Percentiles rank a stretch among this genome's conserved stretches.
Conservation (phyloP, 164 flowering plant genomes). For the Chloranthus sessilifolius region DNA sequence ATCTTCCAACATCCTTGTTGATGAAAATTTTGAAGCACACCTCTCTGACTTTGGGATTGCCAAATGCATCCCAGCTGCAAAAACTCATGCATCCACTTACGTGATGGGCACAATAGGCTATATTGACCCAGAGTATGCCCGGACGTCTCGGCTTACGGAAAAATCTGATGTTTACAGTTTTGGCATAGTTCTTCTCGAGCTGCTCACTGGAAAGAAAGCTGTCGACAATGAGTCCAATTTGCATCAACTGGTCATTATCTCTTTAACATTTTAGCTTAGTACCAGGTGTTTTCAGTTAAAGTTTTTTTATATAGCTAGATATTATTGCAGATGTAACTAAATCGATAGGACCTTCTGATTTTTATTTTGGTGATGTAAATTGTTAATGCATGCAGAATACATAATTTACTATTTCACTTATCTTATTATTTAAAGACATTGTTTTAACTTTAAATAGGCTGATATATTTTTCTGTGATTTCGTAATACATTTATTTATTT, state of each 20-base stretch:
- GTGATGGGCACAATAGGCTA: slow-evolving; percentile 95
- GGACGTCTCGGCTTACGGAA: slow-evolving; percentile 76
- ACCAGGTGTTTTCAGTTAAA: too few species aligned
- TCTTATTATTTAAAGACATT: too few species aligned
- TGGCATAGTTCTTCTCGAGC: slow-evolving; percentile 90
- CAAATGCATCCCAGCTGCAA: slow-evolving; percentile 57
- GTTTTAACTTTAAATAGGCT: too few species aligned
- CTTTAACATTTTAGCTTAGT: neutral
- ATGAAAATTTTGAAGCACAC: slow-evolving; percentile 87
- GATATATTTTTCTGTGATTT: too few species aligned
- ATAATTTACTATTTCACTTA: too few species aligned
- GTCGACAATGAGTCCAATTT: slow-evolving; percentile 82
- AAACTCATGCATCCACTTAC: slow-evolving; percentile 79
- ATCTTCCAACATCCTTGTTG: slow-evolving; percentile 81
- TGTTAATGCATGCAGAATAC: too few species aligned
- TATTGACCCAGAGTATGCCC: slow-evolving; percentile 95
- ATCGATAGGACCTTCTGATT: too few species aligned
- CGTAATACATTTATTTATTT: too few species aligned
- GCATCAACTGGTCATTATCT: slow-evolving; percentile 71
- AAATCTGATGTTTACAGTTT: slow-evolving; percentile 96
- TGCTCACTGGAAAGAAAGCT: slow-evolving; percentile 86
- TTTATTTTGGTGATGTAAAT: too few species aligned
- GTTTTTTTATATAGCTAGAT: too few species aligned
- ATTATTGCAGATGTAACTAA: too few species aligned
- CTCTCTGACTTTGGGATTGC: slow-evolving; percentile 96